phyloP scores from a whole-genome alignment of 257 asterid genomes.

The Rauvolfia tetraphylla region DNA sequence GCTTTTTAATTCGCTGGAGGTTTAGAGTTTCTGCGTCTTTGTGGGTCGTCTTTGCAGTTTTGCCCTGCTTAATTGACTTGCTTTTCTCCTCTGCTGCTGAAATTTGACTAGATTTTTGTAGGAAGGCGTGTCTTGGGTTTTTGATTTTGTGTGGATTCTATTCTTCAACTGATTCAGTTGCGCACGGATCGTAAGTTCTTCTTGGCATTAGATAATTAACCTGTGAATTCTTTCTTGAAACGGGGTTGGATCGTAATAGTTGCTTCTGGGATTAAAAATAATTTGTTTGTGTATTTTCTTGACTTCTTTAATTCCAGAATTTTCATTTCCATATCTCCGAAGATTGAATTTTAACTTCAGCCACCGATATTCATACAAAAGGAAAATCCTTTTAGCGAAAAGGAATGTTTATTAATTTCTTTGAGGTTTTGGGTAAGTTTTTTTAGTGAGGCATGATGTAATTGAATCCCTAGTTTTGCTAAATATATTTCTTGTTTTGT shows the following conservation, averaged over 20 bases:
- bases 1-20: constrained; percentile 1
- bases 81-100: background rate
- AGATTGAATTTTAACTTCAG: background rate
- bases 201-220: background rate
- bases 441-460: background rate
- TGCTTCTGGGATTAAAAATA: background rate
- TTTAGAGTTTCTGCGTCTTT: background rate
- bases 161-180: background rate
- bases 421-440: background rate
- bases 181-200: background rate
- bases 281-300: background rate
- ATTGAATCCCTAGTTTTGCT: background rate
- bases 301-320: background rate
- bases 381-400: background rate
- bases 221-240: background rate
- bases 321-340: background rate
- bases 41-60: background rate
- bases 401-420: background rate
- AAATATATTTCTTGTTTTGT: background rate
- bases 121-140: background rate
- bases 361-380: background rate
- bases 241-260: background rate
- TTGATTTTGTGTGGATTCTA: background rate
- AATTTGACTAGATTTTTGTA: constrained; percentile 7
- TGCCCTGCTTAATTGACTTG: background rate